A percentile compares a stretch with the other conserved stretches of the same genome.
phyloP scores from a whole-genome alignment of 257 asterid genomes.

The Lycium ferocissimum region DNA sequence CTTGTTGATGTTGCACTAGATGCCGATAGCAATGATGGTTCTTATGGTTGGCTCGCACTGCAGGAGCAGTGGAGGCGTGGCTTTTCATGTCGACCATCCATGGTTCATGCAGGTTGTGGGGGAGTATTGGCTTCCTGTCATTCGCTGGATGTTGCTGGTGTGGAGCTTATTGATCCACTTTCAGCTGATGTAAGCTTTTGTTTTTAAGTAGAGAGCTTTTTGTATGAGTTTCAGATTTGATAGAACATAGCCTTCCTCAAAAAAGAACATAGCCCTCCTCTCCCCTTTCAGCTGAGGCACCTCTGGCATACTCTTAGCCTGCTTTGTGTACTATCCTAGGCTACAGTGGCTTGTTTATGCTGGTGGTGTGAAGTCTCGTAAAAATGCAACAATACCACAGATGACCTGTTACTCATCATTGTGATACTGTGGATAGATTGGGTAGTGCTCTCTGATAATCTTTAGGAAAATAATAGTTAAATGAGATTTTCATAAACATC shows the following conservation, averaged over 20 bases:
- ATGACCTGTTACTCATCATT: slow-evolving; percentile 20
- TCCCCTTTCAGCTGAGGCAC: background rate
- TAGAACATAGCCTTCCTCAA: background rate
- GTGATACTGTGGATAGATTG: slow-evolving; percentile 8
- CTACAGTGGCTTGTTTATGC: slow-evolving; percentile 2
- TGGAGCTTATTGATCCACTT: slow-evolving; percentile 97
- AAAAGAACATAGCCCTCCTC: background rate
- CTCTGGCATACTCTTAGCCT: background rate
- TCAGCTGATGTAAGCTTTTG: slow-evolving; percentile 76
- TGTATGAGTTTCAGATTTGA: background rate
- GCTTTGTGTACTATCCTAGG: slow-evolving; percentile 6
- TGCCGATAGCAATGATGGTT: slow-evolving; percentile 97
- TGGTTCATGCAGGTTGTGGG: slow-evolving; percentile 99
- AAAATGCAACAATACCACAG: slow-evolving; percentile 3
- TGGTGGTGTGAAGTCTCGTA: background rate
- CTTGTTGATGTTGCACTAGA: slow-evolving; percentile 96
- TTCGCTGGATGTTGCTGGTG: slow-evolving; percentile 94
- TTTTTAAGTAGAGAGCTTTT: background rate
- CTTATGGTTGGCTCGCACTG: slow-evolving; percentile 95
- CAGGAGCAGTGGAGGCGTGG: slow-evolving; percentile 99
- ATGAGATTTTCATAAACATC: background rate
- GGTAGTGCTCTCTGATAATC: background rate
- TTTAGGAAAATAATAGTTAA: slow-evolving; percentile 5
- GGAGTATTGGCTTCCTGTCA: slow-evolving; percentile 94
- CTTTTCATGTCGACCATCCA: slow-evolving; percentile 96